Conservation (phyloP, 2,329 filamentous ascomycete genomes). For the Beauveria caledonica region DNA sequence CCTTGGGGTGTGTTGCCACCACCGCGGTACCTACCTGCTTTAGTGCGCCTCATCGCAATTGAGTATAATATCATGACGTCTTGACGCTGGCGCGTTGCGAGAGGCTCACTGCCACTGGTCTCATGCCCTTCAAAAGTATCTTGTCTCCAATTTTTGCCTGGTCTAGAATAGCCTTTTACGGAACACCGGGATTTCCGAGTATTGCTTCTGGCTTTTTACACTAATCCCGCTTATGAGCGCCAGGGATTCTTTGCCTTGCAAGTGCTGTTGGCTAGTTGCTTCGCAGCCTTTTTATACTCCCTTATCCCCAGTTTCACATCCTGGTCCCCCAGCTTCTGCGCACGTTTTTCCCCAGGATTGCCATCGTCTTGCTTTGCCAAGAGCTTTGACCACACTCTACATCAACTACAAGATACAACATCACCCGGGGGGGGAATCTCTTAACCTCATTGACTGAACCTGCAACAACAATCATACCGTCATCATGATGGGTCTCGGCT, state of each 20-base stretch:
- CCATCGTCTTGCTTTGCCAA: not conserved
- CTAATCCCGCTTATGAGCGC: not conserved
- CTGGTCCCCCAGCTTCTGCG: not conserved
- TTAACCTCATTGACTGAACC: not conserved
- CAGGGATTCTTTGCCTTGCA: not conserved
- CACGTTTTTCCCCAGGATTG: not conserved
- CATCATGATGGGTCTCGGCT: slow-evolving; percentile 13
- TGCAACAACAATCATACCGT: not conserved
- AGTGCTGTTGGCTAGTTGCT: not conserved
- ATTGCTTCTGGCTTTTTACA: not conserved
- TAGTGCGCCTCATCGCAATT: not conserved
- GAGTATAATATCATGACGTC: slow-evolving; percentile 7
- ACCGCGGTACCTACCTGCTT: not conserved
- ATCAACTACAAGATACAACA: not conserved
- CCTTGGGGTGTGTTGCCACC: no score
- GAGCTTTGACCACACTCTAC: not conserved
- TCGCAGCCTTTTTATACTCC: not conserved
- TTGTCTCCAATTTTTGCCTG: not conserved
- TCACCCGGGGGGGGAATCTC: not conserved
- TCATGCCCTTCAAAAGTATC: not conserved
- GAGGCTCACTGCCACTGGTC: not conserved
- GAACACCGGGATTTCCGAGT: not conserved
- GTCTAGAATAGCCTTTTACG: not conserved
- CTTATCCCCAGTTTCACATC: not conserved
- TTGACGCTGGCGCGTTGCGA: not conserved